Evolutionary conservation across 2,329 filamentous ascomycete species (phyloP), one percentile per base, ranked within the genome.

Genomic region (Alternaria solani): DNA sequence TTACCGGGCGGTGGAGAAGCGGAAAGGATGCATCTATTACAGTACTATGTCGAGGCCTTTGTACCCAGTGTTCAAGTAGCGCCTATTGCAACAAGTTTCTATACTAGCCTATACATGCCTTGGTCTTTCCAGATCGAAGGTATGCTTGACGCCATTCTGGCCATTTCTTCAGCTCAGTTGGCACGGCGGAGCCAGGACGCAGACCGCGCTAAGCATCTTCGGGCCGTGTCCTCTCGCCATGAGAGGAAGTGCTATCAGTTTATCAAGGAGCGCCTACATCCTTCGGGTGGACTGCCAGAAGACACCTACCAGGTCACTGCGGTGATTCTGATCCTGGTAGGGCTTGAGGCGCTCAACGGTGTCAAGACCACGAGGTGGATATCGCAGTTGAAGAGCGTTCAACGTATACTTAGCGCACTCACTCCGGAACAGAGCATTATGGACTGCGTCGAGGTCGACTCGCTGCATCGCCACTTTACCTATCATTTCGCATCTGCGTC

Each of bases 41-140:
- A 71, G 47, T 78, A 78, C 57, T 78, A 77, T 59, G 63, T 75
- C 49, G 73, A 77, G 47, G 74, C 71, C 8, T 77, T 74, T 32
- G 74, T 78, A 28, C 75, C 75, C 43, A 77, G 75, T 57, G 71
- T 78, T 11, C 76, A 75, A 16, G 73, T 78, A 18, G 75, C 75
- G 14, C 70, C 68, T 8, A 77, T 70, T n/a, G 64, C 72, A 9
- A 72, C 72, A 2, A 76, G 74, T 56, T 78, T 77, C 57, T 78
- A 77, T 55, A 78, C 73, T 2, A 65, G 64, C 5, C 62, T 77
- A 11, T 78, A 78, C 47, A 74, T 78, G 61, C 75, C 75, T 23
- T 77, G 75, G 75, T 75, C 75, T 16, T 73, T 75, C 36, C 62
- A 75, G 34, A 74, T 71, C 14, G 68, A 77, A 36, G 75, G 75